Base-by-base conservation (phyloP, 2,329 filamentous ascomycete species). In the Epichloe elymi region DNA sequence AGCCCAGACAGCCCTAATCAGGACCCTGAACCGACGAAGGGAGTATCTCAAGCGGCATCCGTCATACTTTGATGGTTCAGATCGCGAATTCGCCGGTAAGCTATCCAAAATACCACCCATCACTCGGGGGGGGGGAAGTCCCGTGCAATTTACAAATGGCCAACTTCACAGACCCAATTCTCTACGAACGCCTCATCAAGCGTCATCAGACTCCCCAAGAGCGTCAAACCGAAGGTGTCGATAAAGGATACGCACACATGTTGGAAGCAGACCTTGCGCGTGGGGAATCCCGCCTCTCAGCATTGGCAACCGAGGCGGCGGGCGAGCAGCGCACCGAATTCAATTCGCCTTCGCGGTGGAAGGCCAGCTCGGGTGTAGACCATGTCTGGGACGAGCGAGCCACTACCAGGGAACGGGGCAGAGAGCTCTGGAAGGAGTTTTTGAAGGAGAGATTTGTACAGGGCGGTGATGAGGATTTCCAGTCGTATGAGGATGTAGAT, bases 121-220 rank as follows among this genome's bases (percentile, higher is more conserved):
- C 36, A 5, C 3, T n/a, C n/a, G n/a, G n/a, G n/a, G n/a, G n/a
- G 8, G 26, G 8, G 8, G 3, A 10, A 30, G 8, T 30, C 26
- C 26, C 26, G 8, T 11, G 26, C 26, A 30, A 30, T 30, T 10
- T 30, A 10, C 26, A 10, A 30, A 30, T 10, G 8, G 10, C 26
- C 8, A 4, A 30, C 10, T 17, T 23, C 37, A 42, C 52, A 76
- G 86, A 93, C 67, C 88, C 88, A 1, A 70, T 91, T 8, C 76
- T 94, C 35, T 95, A 95, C 71, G 86, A 94, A 65, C 78, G 80
- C 49, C 74, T 94, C 23, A 78, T 95, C 54, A 81, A 87, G 49
- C 80, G 80, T 48, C 90, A 89, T 64, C 86, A 90, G 57, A 83
- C 82, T 1, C 70, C 82, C 3, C 72, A 75, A 4, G 88, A 95